phyloP scores from a whole-genome alignment of 169 alveolate species.

The Theileria sp. region DNA sequence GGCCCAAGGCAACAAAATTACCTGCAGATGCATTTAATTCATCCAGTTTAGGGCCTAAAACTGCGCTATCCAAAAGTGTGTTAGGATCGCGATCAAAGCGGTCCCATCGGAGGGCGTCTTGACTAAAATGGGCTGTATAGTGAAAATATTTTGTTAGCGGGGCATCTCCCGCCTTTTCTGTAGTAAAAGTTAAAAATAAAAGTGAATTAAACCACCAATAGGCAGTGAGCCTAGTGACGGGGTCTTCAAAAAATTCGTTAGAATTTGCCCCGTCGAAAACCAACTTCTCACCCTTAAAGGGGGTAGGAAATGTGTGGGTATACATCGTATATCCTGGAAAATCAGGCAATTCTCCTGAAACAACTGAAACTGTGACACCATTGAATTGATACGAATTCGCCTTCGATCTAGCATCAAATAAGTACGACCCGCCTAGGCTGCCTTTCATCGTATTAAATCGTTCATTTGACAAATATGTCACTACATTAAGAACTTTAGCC shows the following conservation, averaged over 20 bases:
- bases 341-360: background rate
- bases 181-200: conserved; percentile 7
- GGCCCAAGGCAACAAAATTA: background rate
- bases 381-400: background rate
- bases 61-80: background rate
- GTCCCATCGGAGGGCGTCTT: background rate
- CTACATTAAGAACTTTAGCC: background rate
- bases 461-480: background rate
- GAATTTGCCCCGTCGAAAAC: conserved; percentile 3
- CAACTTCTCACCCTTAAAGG: conserved; percentile 3
- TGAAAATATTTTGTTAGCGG: conserved; percentile 4
- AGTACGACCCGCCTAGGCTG: conserved; percentile 4
- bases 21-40: conserved; percentile 2
- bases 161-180: background rate
- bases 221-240: conserved; percentile 9
- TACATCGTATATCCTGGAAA: conserved; percentile 14
- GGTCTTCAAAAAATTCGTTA: background rate
- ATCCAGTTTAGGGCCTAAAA: conserved; percentile 4
- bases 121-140: background rate
- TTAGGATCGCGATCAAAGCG: background rate
- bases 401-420: conserved; percentile 8
- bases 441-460: background rate
- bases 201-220: conserved; percentile 21
- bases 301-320: conserved; percentile 12
- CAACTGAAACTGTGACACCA: conserved; percentile 6